Conservation (phyloP, 2,329 filamentous ascomycete species). For the Capronia americana region DNA sequence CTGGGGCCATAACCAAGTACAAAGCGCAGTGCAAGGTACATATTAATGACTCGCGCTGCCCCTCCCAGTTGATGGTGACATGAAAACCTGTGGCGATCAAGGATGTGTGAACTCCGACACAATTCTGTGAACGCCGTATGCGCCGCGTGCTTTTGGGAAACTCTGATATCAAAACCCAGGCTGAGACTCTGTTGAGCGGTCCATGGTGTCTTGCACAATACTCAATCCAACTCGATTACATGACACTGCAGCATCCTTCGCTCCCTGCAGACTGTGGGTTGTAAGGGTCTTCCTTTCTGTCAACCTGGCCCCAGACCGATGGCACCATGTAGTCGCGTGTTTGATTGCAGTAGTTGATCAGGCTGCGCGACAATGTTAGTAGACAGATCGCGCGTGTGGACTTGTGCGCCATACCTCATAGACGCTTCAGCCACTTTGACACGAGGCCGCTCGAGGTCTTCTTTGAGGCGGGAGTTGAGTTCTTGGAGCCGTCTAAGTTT, state of each 20-base stretch:
- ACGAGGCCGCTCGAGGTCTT: conserved; percentile 92
- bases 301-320: conserved; percentile 91
- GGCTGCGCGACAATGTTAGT: conserved; percentile 60
- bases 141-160: conserved; percentile 43
- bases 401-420: conserved; percentile 68
- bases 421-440: conserved; percentile 96
- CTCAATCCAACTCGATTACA: conserved; percentile 62
- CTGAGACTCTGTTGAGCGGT: conserved; percentile 13
- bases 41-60: conserved; percentile 19
- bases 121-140: conserved; percentile 59
- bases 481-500: conserved; percentile 96
- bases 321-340: conserved; percentile 99
- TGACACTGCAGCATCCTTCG: conserved; percentile 91
- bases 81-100: conserved; percentile 25
- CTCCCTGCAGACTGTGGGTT: conserved; percentile 79
- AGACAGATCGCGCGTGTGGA: neutral
- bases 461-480: conserved; percentile 92
- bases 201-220: conserved; percentile 10
- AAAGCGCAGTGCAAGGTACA: conserved; percentile 23
- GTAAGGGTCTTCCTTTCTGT: conserved; percentile 97
- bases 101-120: conserved; percentile 11
- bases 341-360: conserved; percentile 97
- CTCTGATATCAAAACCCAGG: conserved; percentile 16
- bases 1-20: conserved; percentile 16
- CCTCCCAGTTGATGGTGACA: conserved; percentile 17